Evolutionary conservation across 169 alveolate species (phyloP).

Genomic region (Eimeria tenella): DNA sequence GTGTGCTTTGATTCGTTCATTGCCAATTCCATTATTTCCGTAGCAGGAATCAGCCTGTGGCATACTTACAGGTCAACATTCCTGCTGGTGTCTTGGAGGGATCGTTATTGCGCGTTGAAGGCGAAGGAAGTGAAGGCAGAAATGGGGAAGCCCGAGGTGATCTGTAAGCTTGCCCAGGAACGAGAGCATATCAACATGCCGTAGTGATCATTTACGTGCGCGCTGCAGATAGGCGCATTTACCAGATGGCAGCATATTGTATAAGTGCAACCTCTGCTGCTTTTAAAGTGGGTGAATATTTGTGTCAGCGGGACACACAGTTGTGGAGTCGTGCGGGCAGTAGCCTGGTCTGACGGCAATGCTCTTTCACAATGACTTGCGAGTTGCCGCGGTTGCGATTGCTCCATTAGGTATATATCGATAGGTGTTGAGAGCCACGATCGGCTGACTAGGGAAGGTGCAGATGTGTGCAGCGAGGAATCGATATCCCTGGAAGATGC

Average conservation of each 20-base stretch:
- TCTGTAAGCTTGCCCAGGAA: constrained; percentile 20
- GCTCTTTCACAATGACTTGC: not conserved
- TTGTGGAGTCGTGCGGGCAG: no score
- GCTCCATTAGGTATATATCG: constrained; percentile 1
- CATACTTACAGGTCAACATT: constrained; percentile 7
- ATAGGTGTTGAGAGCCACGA: constrained; percentile 26
- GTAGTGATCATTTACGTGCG: no score
- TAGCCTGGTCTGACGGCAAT: no score
- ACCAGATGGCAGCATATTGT: no score
- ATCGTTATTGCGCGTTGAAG: constrained; percentile 53
- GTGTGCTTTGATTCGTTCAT: not conserved
- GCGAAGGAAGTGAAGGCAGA: constrained; percentile 44
- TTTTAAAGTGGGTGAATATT: no score
- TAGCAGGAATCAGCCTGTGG: not conserved
- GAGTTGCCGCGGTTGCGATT: not conserved
- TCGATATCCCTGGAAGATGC: constrained; percentile 23
- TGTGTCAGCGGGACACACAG: no score
- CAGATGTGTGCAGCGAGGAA: constrained; percentile 67
- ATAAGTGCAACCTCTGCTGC: not conserved
- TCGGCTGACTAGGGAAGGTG: constrained; percentile 42
- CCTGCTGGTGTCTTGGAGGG: constrained; percentile 59
- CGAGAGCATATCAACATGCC: no score
- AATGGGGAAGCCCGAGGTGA: constrained; percentile 48
- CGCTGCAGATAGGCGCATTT: no score
- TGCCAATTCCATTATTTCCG: not conserved